Evolutionary conservation across 306 rosid genomes (phyloP).

Genomic region (Lathyrus tuberosus): DNA sequence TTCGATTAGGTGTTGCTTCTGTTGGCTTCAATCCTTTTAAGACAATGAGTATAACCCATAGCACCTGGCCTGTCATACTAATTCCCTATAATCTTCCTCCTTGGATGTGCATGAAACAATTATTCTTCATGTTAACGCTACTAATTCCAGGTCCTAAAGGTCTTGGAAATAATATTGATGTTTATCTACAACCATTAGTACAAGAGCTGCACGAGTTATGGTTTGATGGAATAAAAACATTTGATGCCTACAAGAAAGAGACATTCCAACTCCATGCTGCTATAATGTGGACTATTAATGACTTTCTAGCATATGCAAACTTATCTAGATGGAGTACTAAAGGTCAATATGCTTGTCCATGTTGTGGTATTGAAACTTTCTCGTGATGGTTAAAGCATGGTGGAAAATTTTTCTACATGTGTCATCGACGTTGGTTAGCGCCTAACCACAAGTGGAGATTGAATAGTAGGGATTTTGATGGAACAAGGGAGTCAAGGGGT

Average conservation of each 20-base stretch:
- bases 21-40: too few species aligned
- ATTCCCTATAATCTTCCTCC: neutral
- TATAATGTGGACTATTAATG: neutral
- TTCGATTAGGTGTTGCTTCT: too few species aligned
- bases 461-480: neutral
- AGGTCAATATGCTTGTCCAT: neutral
- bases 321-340: neutral
- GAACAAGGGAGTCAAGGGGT: neutral
- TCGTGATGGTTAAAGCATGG: neutral
- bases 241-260: conserved; percentile 1
- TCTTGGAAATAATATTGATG: neutral
- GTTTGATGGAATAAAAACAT: neutral
- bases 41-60: too few species aligned
- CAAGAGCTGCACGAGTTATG: neutral
- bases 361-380: neutral
- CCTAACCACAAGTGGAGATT: too few species aligned
- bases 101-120: neutral
- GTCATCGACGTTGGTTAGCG: too few species aligned
- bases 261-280: neutral
- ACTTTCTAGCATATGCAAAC: neutral
- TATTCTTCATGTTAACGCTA: neutral
- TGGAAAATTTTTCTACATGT: neutral
- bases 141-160: neutral
- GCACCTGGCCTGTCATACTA: too few species aligned
- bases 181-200: neutral